Evolutionary conservation across 2,329 filamentous ascomycete genomes (phyloP).

Genomic region (Talaromyces sp.): DNA sequence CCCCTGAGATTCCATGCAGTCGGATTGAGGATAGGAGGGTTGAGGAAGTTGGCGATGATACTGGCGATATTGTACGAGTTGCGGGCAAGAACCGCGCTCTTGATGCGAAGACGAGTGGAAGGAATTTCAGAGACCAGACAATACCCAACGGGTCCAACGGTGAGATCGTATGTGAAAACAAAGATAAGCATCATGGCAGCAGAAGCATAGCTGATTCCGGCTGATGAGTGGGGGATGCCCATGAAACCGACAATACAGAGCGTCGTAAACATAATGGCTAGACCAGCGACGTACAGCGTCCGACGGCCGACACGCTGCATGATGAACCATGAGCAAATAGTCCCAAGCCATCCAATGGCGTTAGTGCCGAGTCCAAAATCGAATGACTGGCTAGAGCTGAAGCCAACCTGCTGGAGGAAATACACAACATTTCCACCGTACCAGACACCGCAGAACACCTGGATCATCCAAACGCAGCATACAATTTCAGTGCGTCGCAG

Average conservation of each 20-base stretch:
- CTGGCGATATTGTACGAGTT: conserved; percentile 50
- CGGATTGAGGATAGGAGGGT: conserved; percentile 34
- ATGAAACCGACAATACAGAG: conserved; percentile 31
- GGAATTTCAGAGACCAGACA: conserved; percentile 54
- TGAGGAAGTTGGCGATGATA: conserved; percentile 46
- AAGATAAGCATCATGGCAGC: conserved; percentile 52
- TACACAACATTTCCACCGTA: conserved; percentile 32
- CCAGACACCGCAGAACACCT: conserved; percentile 29
- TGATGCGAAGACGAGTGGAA: conserved; percentile 53
- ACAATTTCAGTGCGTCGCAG: conserved; percentile 42
- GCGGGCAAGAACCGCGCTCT: conserved; percentile 54
- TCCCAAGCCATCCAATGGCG: conserved; percentile 56
- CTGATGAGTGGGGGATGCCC: conserved; percentile 9
- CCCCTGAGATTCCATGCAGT: conserved; percentile 40
- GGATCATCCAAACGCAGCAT: conserved; percentile 35
- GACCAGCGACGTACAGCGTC: conserved; percentile 36
- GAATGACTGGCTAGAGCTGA: conserved; percentile 43
- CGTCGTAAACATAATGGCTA: conserved; percentile 29
- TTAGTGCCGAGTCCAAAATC: conserved; percentile 56
- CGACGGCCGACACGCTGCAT: conserved; percentile 39
- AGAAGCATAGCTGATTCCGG: conserved; percentile 26
- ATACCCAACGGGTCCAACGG: conserved; percentile 55
- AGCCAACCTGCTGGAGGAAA: conserved; percentile 40
- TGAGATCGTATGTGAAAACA: conserved; percentile 55
- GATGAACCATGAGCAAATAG: conserved; percentile 50